Conservation (phyloP, 208 protist genomes). For the Giardia muris region DNA sequence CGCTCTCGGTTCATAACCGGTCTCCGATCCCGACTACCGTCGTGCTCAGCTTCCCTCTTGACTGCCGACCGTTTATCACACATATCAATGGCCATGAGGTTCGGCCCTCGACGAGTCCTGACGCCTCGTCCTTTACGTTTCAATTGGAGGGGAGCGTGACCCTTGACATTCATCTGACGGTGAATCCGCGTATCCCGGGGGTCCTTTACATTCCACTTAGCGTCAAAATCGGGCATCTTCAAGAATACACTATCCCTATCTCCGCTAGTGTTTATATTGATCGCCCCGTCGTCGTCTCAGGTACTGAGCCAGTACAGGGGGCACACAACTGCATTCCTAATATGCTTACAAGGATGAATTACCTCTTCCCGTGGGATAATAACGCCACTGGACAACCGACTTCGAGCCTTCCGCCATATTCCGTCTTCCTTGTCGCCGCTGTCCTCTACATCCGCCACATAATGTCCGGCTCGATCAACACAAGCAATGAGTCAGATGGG, state of each 20-base stretch:
- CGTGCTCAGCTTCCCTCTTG: background rate
- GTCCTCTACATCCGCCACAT: background rate
- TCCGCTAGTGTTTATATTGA: background rate
- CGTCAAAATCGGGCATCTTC: conserved; percentile 11
- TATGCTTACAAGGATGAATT: background rate
- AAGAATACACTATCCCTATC: background rate
- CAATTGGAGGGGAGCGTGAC: background rate
- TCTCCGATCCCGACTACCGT: background rate
- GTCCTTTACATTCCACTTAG: conserved; percentile 8
- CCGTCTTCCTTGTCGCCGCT: background rate
- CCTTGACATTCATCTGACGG: background rate
- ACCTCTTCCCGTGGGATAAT: background rate
- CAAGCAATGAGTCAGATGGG: background rate
- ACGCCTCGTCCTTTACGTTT: background rate
- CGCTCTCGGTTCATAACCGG: background rate
- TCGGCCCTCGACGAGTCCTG: background rate
- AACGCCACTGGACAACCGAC: background rate
- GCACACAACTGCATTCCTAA: background rate
- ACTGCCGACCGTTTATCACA: background rate
- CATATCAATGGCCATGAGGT: background rate
- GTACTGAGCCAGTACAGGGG: background rate
- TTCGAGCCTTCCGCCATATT: background rate
- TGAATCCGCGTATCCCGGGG: background rate
- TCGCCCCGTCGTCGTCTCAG: background rate
- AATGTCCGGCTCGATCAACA: background rate